Conservation (phyloP, 2,329 filamentous ascomycete genomes). For the Calonectria fujianensis region DNA sequence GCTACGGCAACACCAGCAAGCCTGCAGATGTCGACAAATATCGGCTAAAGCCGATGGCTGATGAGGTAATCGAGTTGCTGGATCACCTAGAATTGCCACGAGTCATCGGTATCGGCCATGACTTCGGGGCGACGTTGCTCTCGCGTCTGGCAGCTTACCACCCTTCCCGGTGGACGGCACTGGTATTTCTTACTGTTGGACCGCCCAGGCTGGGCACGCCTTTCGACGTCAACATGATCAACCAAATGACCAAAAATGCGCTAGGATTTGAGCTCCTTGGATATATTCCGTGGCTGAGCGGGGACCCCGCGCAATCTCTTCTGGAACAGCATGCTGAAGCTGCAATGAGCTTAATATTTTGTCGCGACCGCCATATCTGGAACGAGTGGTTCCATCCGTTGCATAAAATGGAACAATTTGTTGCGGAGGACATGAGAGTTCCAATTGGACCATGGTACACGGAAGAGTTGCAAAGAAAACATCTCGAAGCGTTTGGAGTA, state of each 20-base stretch:
- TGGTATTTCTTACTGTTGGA: conserved; percentile 58
- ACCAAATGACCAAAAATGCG: conserved; percentile 55
- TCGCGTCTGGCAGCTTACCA: conserved; percentile 56
- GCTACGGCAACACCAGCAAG: conserved; percentile 61
- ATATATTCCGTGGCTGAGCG: conserved; percentile 57
- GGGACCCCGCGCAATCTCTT: conserved; percentile 34
- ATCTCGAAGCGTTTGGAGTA: conserved; percentile 50
- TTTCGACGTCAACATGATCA: conserved; percentile 58
- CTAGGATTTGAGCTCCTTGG: conserved; percentile 58
- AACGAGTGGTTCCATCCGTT: conserved; percentile 55
- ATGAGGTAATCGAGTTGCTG: conserved; percentile 60
- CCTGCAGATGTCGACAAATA: conserved; percentile 56
- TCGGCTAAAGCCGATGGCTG: conserved; percentile 56
- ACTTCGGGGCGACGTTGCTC: conserved; percentile 59
- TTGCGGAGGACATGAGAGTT: conserved; percentile 47
- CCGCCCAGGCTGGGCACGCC: conserved; percentile 53
- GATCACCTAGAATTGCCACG: conserved; percentile 55
- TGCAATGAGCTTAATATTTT: conserved; percentile 57
- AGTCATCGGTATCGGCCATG: conserved; percentile 66
- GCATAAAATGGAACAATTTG: conserved; percentile 55
- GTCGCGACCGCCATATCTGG: conserved; percentile 51
- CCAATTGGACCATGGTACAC: conserved; percentile 55
- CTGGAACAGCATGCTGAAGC: conserved; percentile 53
- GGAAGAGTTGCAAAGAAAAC: conserved; percentile 46
- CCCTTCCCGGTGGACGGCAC: conserved; percentile 43